Evolutionary conservation across 495 filamentous ascomycete species (phyloP).

Genomic region (Tuber melanosporum): DNA sequence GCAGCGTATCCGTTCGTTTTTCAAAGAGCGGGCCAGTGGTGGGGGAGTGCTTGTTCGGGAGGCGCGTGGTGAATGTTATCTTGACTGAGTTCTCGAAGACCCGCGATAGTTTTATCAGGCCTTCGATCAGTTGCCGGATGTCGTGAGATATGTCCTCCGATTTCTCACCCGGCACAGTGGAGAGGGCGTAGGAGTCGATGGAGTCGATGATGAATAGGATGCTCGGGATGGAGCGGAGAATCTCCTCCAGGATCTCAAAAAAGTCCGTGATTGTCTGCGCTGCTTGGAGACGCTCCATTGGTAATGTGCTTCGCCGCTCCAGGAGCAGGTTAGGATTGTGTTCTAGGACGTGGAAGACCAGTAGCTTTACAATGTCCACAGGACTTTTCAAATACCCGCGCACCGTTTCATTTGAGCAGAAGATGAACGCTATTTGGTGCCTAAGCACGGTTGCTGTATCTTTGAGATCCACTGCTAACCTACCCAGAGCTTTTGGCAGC

Average conservation of each 20-base stretch:
- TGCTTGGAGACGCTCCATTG: not conserved
- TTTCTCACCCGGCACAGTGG: not conserved
- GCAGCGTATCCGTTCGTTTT: not conserved
- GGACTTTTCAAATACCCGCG: conserved; percentile 4
- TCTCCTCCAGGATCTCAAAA: not conserved
- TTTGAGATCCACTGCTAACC: not conserved
- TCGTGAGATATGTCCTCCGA: not conserved
- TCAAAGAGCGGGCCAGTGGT: not conserved
- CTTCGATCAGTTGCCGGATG: not conserved
- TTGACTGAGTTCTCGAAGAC: not conserved
- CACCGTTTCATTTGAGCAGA: conserved; percentile 6
- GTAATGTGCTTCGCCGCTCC: not conserved
- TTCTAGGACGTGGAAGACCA: not conserved
- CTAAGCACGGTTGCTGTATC: not conserved
- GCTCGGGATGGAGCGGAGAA: conserved; percentile 7
- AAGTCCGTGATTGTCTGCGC: not conserved
- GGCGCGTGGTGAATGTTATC: not conserved
- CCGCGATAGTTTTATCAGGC: not conserved
- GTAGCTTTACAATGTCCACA: conserved; percentile 1
- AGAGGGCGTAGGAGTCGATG: conserved; percentile 7
- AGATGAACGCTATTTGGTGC: conserved; percentile 6
- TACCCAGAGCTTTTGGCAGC: not conserved
- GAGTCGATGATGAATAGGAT: conserved; percentile 10
- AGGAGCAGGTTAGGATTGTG: not conserved
- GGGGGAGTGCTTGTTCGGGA: not conserved